Evolutionary conservation across 2,329 filamentous ascomycete species (phyloP).

Genomic region (Sclerotinia nivalis): DNA sequence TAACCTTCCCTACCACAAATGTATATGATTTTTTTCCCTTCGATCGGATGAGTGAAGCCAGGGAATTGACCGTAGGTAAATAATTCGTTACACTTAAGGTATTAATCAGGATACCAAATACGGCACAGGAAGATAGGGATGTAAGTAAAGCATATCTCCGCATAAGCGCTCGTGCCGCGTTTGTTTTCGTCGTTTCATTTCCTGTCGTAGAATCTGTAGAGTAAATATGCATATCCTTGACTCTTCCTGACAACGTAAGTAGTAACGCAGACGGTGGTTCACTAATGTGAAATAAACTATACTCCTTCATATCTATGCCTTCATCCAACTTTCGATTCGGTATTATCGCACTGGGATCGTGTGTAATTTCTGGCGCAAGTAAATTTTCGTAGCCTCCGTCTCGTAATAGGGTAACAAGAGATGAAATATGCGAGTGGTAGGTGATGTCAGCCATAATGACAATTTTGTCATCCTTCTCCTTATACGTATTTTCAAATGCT

Average conservation of each 20-base stretch:
- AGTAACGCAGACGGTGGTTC: conserved; percentile 80
- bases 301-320: conserved; percentile 48
- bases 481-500: conserved; percentile 70
- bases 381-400: conserved; percentile 68
- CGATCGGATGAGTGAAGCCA: conserved; percentile 69
- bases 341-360: conserved; percentile 76
- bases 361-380: conserved; percentile 69
- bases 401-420: conserved; percentile 56
- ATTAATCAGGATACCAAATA: conserved; percentile 94
- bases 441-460: conserved; percentile 89
- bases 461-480: conserved; percentile 57
- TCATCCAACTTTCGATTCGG: conserved; percentile 70
- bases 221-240: conserved; percentile 76
- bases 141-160: conserved; percentile 88
- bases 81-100: conserved; percentile 93
- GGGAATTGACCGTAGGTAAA: conserved; percentile 72
- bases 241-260: conserved; percentile 80
- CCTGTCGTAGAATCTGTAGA: conserved; percentile 50
- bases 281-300: conserved; percentile 78
- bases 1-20: conserved; percentile 94
- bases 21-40: conserved; percentile 95
- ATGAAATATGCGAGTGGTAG: conserved; percentile 72
- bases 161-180: conserved; percentile 61
- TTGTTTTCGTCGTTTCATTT: conserved; percentile 41
- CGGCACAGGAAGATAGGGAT: conserved; percentile 73